phyloP scores from a whole-genome alignment of 2,329 filamentous ascomycete species.

The Hypomyces perniciosus region DNA sequence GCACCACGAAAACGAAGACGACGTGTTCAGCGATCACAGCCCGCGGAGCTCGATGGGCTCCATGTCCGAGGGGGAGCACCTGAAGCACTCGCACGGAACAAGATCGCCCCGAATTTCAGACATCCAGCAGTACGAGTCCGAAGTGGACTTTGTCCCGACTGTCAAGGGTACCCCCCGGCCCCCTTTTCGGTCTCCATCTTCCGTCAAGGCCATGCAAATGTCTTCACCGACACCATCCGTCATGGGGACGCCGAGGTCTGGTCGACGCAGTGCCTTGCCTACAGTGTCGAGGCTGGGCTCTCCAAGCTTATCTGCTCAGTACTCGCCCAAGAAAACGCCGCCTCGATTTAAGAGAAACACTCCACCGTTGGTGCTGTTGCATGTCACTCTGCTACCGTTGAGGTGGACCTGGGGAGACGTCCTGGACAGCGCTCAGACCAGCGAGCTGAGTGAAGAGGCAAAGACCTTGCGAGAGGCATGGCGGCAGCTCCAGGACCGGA shows the following conservation, averaged over 20 bases:
- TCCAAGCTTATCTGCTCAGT: slow-evolving; percentile 44
- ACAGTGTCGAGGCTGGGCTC: slow-evolving; percentile 54
- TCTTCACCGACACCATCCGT: slow-evolving; percentile 56
- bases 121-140: slow-evolving; percentile 41
- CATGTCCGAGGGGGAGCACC: slow-evolving; percentile 32
- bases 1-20: slow-evolving; percentile 47
- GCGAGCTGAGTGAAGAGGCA: slow-evolving; percentile 39
- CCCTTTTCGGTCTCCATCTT: slow-evolving; percentile 63
- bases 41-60: slow-evolving; percentile 52
- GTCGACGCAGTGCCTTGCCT: slow-evolving; percentile 41
- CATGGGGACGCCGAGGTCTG: slow-evolving; percentile 49
- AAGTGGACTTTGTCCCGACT: slow-evolving; percentile 47
- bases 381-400: slow-evolving; percentile 69
- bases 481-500: slow-evolving; percentile 61
- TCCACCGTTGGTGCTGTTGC: slow-evolving; percentile 68
- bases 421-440: slow-evolving; percentile 37
- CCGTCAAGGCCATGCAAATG: slow-evolving; percentile 67
- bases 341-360: slow-evolving; percentile 51
- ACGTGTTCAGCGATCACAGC: slow-evolving; percentile 55
- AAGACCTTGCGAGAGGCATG: slow-evolving; percentile 56
- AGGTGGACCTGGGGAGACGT: slow-evolving; percentile 58
- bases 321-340: slow-evolving; percentile 53
- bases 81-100: slow-evolving; percentile 24
- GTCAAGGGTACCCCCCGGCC: slow-evolving; percentile 54
- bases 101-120: slow-evolving; percentile 43